Percentiles rank a stretch among this genome's conserved stretches.
Evolutionary conservation across 2,329 filamentous ascomycete species (phyloP).

Genomic region (Colletotrichum coccodes): DNA sequence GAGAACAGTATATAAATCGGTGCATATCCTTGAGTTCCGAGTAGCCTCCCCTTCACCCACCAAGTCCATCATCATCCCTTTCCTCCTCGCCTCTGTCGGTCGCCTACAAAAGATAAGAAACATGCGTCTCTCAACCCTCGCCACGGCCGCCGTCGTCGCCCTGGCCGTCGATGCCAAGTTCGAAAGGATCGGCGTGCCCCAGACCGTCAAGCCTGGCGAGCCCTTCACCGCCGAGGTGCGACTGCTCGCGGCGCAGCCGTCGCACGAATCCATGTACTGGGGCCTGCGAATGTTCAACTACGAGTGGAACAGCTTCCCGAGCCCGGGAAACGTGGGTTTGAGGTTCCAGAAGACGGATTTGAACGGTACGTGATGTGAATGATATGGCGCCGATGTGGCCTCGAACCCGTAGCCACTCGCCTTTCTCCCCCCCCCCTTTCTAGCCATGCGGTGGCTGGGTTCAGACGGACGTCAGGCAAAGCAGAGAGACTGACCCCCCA

Average conservation of each 20-base stretch:
- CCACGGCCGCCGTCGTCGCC: not conserved
- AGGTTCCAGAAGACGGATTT: not conserved
- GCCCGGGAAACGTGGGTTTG: not conserved
- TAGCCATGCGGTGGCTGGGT: too few species aligned
- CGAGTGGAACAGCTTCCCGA: not conserved
- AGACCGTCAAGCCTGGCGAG: conserved; percentile 8
- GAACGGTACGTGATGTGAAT: not conserved
- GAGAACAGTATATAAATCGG: too few species aligned
- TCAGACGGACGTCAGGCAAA: too few species aligned
- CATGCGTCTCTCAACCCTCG: not conserved
- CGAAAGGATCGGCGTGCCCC: not conserved
- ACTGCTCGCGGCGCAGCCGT: not conserved
- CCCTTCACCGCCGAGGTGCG: not conserved
- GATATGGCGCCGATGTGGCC: too few species aligned
- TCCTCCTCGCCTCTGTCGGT: too few species aligned
- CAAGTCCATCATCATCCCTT: too few species aligned
- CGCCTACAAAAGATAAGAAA: not conserved
- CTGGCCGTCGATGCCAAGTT: not conserved
- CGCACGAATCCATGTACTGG: not conserved
- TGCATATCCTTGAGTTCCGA: too few species aligned
- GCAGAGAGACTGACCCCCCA: too few species aligned
- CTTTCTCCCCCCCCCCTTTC: too few species aligned
- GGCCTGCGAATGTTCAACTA: not conserved
- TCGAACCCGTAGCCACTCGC: too few species aligned
- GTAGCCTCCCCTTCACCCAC: too few species aligned